Base-by-base conservation (phyloP, 257 asterid genomes). In the Nicotiana benthamiana region DNA sequence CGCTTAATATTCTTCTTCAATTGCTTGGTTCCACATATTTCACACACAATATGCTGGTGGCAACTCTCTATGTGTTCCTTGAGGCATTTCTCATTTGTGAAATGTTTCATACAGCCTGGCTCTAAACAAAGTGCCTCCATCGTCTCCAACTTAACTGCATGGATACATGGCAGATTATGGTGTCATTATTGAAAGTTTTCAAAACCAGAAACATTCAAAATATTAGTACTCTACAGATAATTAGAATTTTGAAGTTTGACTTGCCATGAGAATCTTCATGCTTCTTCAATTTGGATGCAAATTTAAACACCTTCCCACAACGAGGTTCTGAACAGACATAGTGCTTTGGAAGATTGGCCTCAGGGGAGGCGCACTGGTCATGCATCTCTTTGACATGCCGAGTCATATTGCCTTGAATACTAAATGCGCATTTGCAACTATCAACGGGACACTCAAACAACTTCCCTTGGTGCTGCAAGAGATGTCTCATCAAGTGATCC, bases 1-100 rank as follows among this genome's bases (percentile, higher is more conserved):
- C 96, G 94, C 88, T 96, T 96, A 9, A 94, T 86, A 87, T 94
- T 96, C 85, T 96, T 93, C 89, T 88, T 93, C 75, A 96, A 87
- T 83, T 93, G 97, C 85, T 87, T 88, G 18, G 86, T 83, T 80
- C 97, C 96, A 80, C 99, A 96, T 83, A 83, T 85, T 83, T 89
- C 96, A 79, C 99, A 96, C 12, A 48, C 79, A 66, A 89, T 28
- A 85, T 91, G 85, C 79, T 86, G 97, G 87, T 94, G 99, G 78
- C 93, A 88, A 52, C 90, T 81, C 61, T 76, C 81, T 12, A 90
- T 85, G 83, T 96, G 99, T 84, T 90, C 96, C 86, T 84, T 92
- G 27, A 96, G 96, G 82, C 95, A 92, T 83, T 86, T 81, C 80
- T 86, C 92, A 46, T 92, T 92, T 9, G 92, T 87, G 83, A 93